Conservation (phyloP, 768 basidiomycete species). For the Lanmaoa rubissima region DNA sequence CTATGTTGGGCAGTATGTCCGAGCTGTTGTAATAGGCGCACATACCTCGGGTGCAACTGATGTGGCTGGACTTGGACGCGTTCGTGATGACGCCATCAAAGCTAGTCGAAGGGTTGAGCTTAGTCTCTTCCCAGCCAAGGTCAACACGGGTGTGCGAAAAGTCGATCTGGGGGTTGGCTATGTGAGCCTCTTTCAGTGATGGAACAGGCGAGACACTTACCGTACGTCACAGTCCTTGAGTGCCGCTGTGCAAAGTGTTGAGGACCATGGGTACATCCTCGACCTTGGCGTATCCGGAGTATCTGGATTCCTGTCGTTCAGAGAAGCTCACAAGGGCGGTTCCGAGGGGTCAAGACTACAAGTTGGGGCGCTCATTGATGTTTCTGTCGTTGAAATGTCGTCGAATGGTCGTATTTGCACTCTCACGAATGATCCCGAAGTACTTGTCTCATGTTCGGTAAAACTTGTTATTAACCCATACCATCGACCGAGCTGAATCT, state of each 20-base stretch:
- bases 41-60: constrained; percentile 68
- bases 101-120: constrained; percentile 81
- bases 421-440: constrained; percentile 52
- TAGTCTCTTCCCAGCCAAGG: constrained; percentile 76
- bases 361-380: constrained; percentile 67
- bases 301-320: constrained; percentile 83
- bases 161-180: constrained; percentile 73
- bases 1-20: constrained; percentile 80
- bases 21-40: constrained; percentile 68
- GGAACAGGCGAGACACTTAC: constrained; percentile 2
- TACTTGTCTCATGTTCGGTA: constrained; percentile 56
- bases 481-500: not conserved
- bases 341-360: constrained; percentile 40
- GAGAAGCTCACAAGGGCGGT: constrained; percentile 51
- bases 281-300: constrained; percentile 79
- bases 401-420: constrained; percentile 79
- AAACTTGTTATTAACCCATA: constrained; percentile 22
- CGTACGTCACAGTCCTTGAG: constrained; percentile 56
- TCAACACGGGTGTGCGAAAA: constrained; percentile 79
- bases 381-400: constrained; percentile 64
- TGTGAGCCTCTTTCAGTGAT: constrained; percentile 46
- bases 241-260: constrained; percentile 76
- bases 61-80: constrained; percentile 52
- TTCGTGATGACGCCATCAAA: constrained; percentile 64
- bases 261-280: constrained; percentile 93